Evolutionary conservation across 2,329 filamentous ascomycete species (phyloP).

Genomic region (Periconia sp.): DNA sequence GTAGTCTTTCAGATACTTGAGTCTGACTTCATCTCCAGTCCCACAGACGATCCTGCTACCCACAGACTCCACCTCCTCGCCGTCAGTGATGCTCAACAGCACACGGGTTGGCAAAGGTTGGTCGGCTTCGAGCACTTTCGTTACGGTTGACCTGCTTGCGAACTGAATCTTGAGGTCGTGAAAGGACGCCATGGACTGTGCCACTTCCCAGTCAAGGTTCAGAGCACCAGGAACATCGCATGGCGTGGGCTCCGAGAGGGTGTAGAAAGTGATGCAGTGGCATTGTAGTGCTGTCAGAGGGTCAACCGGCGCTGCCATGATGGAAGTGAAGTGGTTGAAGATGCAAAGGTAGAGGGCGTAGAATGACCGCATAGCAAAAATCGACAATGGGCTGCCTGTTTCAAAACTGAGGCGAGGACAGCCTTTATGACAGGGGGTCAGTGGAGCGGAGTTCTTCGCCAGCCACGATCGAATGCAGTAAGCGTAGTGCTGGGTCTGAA

Average conservation of each 20-base stretch:
- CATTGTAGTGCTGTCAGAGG: slow-evolving; percentile 28
- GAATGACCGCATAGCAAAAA: slow-evolving; percentile 9
- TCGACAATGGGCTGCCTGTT: neutral
- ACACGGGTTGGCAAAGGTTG: slow-evolving; percentile 27
- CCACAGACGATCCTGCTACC: slow-evolving; percentile 32
- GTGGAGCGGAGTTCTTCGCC: too few relatives aligned
- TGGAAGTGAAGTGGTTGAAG: slow-evolving; percentile 4
- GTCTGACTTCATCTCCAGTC: slow-evolving; percentile 26
- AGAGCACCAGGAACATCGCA: slow-evolving; percentile 30
- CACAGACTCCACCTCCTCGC: slow-evolving; percentile 12
- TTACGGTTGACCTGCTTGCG: slow-evolving; percentile 25
- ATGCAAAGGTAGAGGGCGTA: slow-evolving; percentile 9
- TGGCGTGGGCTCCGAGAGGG: slow-evolving; percentile 19
- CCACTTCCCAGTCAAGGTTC: slow-evolving; percentile 29
- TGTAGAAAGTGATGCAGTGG: slow-evolving; percentile 31
- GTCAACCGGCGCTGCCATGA: slow-evolving; percentile 20
- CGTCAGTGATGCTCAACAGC: slow-evolving; percentile 7
- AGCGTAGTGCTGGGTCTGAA: too few relatives aligned
- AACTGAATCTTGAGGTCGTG: slow-evolving; percentile 32
- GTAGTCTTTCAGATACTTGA: slow-evolving; percentile 9
- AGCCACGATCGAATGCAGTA: too few relatives aligned
- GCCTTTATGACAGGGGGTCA: too few relatives aligned
- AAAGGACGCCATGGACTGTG: slow-evolving; percentile 25
- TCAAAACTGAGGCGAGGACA: neutral
- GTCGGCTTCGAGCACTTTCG: slow-evolving; percentile 23